Evolutionary conservation across 331 rosid genomes (phyloP).

Genomic region (Pyracantha coccinea): DNA sequence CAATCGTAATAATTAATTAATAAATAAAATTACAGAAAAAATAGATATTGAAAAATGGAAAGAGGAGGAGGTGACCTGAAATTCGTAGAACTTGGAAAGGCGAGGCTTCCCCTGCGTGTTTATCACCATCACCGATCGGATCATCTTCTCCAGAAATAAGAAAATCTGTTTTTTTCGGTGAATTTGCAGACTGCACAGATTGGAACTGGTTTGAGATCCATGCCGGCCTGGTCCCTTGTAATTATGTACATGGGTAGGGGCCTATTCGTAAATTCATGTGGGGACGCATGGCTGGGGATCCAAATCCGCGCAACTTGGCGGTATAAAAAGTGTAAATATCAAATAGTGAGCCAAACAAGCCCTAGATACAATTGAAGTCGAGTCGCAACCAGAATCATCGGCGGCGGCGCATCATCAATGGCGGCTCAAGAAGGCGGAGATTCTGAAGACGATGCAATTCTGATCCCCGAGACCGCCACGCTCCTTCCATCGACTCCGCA

Average conservation of each 20-base stretch:
- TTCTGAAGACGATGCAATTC: conserved; percentile 17
- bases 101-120: conserved; percentile 95
- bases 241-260: neutral
- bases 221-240: no score
- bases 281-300: neutral
- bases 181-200: neutral
- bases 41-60: neutral
- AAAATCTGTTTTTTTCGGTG: neutral
- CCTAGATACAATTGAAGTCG: conserved; percentile 7
- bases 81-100: conserved; percentile 78
- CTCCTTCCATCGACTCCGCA: conserved; percentile 25
- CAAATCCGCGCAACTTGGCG: neutral
- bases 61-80: conserved; percentile 38
- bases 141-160: conserved; percentile 29
- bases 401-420: neutral
- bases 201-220: neutral
- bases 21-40: neutral
- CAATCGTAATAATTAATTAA: neutral
- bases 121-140: conserved; percentile 73
- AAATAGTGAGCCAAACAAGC: conserved; percentile 4
- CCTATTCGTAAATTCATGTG: neutral
- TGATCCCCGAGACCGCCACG: conserved; percentile 31
- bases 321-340: neutral
- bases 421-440: conserved; percentile 15
- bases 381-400: neutral